phyloP scores from a whole-genome alignment of 208 protist species.

The Phytomonas francai region DNA sequence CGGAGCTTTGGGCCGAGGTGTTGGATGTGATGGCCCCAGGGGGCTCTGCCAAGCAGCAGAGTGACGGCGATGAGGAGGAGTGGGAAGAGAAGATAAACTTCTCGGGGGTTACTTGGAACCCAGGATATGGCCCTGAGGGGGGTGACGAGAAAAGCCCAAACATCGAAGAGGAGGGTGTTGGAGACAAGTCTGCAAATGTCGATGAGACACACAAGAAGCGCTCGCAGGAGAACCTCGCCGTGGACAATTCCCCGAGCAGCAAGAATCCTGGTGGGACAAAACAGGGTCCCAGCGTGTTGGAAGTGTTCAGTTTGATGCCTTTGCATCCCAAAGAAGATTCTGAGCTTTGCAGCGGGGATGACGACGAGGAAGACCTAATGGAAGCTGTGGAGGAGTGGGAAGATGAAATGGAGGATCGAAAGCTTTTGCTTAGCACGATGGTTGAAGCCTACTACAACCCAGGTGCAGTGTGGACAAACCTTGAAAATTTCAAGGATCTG shows the following conservation, averaged over 20 bases:
- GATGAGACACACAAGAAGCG: conserved; percentile 23
- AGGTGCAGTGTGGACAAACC: not conserved
- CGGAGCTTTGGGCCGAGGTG: conserved; percentile 56
- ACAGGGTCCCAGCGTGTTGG: conserved; percentile 61
- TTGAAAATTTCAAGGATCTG: no score
- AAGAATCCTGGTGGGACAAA: not conserved
- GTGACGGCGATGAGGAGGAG: conserved; percentile 15
- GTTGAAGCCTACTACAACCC: conserved; percentile 8
- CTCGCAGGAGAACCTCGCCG: conserved; percentile 2
- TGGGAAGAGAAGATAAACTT: conserved; percentile 19
- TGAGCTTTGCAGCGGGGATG: conserved; percentile 40
- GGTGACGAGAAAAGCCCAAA: conserved; percentile 12
- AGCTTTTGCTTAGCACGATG: conserved; percentile 38
- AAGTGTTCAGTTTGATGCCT: conserved; percentile 66
- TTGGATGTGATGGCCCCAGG: not conserved
- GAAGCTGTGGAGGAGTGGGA: conserved; percentile 63
- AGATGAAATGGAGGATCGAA: conserved; percentile 65
- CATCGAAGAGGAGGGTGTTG: conserved; percentile 17
- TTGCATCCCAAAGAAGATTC: conserved; percentile 57
- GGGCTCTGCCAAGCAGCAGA: conserved; percentile 15
- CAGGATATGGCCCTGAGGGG: conserved; percentile 45
- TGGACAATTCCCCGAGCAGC: conserved; percentile 8
- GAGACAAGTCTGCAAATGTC: not conserved
- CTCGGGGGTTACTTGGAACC: conserved; percentile 74
- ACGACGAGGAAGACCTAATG: conserved; percentile 32